Conservation (phyloP, 805 yeast species). For the Wickerhamiella nectarea region DNA sequence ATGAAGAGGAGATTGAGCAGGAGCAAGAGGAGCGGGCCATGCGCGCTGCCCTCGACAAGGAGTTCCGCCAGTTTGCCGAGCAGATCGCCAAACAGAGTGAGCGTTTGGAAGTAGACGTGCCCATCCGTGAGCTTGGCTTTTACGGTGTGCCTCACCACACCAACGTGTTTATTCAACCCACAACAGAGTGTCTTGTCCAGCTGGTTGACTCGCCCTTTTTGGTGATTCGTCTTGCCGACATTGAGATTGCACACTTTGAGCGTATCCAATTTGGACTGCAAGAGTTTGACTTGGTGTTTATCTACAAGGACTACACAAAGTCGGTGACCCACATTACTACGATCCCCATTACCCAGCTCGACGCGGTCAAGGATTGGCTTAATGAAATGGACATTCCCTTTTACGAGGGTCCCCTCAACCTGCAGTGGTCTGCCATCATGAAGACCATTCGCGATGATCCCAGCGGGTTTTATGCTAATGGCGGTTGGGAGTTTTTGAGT, state of each 20-base stretch:
- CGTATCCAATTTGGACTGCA: slow-evolving; percentile 94
- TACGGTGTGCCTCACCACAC: slow-evolving; percentile 95
- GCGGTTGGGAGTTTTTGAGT: slow-evolving; percentile 92
- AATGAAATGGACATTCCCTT: slow-evolving; percentile 95
- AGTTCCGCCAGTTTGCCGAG: slow-evolving; percentile 80
- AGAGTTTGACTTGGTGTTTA: slow-evolving; percentile 93
- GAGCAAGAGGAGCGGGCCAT: slow-evolving; percentile 96
- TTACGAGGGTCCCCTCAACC: slow-evolving; percentile 88
- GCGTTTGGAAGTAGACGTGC: slow-evolving; percentile 74
- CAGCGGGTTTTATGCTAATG: slow-evolving; percentile 81
- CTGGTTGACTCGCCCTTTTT: slow-evolving; percentile 88
- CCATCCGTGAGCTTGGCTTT: slow-evolving; percentile 92
- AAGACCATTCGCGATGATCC: slow-evolving; percentile 87
- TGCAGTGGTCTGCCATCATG: slow-evolving; percentile 94
- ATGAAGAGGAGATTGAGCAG: slow-evolving; percentile 95
- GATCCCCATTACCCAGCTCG: slow-evolving; percentile 82
- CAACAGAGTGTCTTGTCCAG: slow-evolving; percentile 91
- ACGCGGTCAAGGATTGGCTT: slow-evolving; percentile 89
- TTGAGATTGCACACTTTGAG: slow-evolving; percentile 89
- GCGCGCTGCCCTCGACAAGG: slow-evolving; percentile 80
- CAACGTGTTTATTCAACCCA: slow-evolving; percentile 88
- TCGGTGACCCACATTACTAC: slow-evolving; percentile 90
- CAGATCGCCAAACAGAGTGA: slow-evolving; percentile 77
- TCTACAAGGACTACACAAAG: slow-evolving; percentile 75
- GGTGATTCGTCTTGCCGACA: slow-evolving; percentile 80